Base-by-base conservation (phyloP, 139 green algal species). In the Coelastrella sp. region DNA sequence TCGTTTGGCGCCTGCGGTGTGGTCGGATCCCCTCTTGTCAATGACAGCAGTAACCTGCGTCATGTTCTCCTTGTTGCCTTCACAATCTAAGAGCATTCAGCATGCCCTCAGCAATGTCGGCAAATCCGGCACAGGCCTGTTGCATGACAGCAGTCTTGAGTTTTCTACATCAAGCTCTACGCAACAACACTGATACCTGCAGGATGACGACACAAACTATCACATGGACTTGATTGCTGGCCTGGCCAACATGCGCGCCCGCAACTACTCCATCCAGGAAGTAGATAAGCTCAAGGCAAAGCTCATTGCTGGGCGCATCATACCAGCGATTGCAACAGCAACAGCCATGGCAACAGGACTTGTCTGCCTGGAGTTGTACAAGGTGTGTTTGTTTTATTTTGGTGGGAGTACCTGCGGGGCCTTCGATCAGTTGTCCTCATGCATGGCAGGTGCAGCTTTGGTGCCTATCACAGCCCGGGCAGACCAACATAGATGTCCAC, bases 361-460 rank as follows among this genome's bases (percentile, higher is more conserved):
- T 68, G 98, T 99, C 56, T 99, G 97, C 94, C 94, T 99, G 57
- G 98, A 99, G 96, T 93, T 99, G 87, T 98, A 99, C 96, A 99
- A 99, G 95, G 95, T 96, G 20, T 61, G 72, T 58, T 17, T 81
- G 74, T 73, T 15, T 15, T 22, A 49, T 49, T 49, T 3, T 49
- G 3, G 35, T 49, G 35, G 35, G 35, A 49, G 35, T 49, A 49
- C 1, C 35, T 49, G 35, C 3, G 35, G 35, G 35, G 35, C 35
- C 1, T 49, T 49, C 35, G 3, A 49, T 49, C 35, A 49, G 35
- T 49, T 49, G 35, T 49, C 35, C 35, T 49, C 35, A 49, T 49
- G 35, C 35, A 49, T 49, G 35, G 35, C 35, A 49, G 35, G 35
- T 49, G 35, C 35, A 49, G 35, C 35, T 1, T 49, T 3, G 35